phyloP scores from a whole-genome alignment of 768 basidiomycete species.

The Hortiboletus flavorubellus region DNA sequence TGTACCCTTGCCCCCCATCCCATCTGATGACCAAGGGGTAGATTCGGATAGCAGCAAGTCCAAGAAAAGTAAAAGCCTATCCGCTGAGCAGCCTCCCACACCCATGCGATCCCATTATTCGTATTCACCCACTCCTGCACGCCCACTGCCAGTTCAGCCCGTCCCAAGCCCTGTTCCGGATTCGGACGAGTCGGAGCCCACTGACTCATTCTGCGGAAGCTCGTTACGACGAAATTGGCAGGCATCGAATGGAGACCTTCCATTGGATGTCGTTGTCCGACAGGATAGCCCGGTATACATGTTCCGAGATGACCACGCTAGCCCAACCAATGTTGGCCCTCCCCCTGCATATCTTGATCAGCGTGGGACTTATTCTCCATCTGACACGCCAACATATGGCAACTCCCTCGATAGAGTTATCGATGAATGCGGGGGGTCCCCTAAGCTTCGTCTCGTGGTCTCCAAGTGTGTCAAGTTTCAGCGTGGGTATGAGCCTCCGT shows the following conservation, averaged over 20 bases:
- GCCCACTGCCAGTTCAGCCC: constrained; percentile 19
- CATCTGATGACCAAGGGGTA: constrained; percentile 3
- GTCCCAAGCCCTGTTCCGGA: constrained; percentile 14
- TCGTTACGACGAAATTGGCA: constrained; percentile 10
- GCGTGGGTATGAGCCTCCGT: constrained; percentile 26
- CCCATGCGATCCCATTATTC: neutral
- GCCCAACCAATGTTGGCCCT: constrained; percentile 8
- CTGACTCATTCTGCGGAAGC: neutral
- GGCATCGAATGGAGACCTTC: neutral
- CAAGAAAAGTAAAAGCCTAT: neutral
- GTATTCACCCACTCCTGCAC: neutral
- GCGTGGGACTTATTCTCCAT: neutral
- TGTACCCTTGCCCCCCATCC: constrained; percentile 22
- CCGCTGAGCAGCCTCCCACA: neutral
- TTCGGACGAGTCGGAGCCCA: constrained; percentile 6
- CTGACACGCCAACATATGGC: constrained; percentile 12
- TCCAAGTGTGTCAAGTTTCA: constrained; percentile 22
- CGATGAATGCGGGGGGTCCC: constrained; percentile 14
- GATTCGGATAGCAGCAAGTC: neutral
- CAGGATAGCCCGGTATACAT: constrained; percentile 21
- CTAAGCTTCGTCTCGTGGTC: constrained; percentile 19
- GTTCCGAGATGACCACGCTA: constrained; percentile 1
- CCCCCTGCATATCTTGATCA: constrained; percentile 18
- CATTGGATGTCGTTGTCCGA: constrained; percentile 11
- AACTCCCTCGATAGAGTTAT: constrained; percentile 23